Conservation (phyloP, 352 stramenopile genomes). For the Phytophthora crassamura region DNA sequence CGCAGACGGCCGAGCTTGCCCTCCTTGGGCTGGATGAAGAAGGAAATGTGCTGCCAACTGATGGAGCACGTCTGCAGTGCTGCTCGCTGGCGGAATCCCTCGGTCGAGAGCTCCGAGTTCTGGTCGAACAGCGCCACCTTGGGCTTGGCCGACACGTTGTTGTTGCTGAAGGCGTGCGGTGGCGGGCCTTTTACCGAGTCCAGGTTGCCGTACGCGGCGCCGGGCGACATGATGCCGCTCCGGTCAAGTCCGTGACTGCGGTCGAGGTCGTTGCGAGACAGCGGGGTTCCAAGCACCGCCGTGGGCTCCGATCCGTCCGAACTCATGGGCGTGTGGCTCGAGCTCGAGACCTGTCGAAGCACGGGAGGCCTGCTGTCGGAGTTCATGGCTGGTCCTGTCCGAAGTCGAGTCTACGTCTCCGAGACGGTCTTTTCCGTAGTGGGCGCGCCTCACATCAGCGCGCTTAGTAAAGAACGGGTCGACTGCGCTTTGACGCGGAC, state of each 20-base stretch:
- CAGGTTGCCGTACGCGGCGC: slow-evolving; percentile 31
- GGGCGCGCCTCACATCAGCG: slow-evolving; percentile 21
- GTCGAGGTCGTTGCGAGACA: slow-evolving; percentile 35
- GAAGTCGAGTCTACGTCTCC: slow-evolving; percentile 13
- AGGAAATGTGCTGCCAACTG: slow-evolving; percentile 76
- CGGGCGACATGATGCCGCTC: slow-evolving; percentile 33
- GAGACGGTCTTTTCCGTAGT: slow-evolving; percentile 40
- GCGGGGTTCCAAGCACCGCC: slow-evolving; percentile 31
- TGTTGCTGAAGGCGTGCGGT: slow-evolving; percentile 36
- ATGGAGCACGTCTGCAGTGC: slow-evolving; percentile 55
- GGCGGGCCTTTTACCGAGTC: slow-evolving; percentile 30
- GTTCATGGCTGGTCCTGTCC: slow-evolving; percentile 17
- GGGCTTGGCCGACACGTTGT: slow-evolving; percentile 34
- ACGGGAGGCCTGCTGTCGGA: slow-evolving; percentile 17
- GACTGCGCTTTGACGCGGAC: slow-evolving; percentile 9
- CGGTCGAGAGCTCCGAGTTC: slow-evolving; percentile 40
- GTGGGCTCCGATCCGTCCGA: slow-evolving; percentile 35
- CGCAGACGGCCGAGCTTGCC: slow-evolving; percentile 22
- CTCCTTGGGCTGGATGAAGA: slow-evolving; percentile 51
- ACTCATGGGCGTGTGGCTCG: slow-evolving; percentile 35
- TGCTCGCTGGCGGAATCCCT: slow-evolving; percentile 38
- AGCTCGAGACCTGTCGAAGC: slow-evolving; percentile 30
- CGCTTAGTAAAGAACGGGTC: slow-evolving; percentile 26
- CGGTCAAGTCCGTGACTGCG: slow-evolving; percentile 24
- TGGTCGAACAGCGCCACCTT: slow-evolving; percentile 44